These are phyloP conservation scores for Neofusicoccum ribis DNA, from an alignment of 2,329 filamentous ascomycete species.

Conservation along the genomic window DNA sequence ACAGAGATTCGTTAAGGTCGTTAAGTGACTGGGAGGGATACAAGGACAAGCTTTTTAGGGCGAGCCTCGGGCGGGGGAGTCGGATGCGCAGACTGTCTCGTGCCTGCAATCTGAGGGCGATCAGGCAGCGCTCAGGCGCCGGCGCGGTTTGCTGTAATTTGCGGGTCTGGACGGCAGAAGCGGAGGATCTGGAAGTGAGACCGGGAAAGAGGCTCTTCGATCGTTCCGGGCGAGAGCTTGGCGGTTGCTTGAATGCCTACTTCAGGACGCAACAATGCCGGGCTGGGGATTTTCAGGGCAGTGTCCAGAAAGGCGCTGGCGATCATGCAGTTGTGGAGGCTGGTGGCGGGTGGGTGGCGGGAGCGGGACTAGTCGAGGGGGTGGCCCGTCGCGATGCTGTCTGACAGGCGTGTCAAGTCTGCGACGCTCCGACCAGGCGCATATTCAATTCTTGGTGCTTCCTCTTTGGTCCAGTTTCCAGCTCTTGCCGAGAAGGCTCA, in stretches of 20 bases:
- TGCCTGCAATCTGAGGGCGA: conserved; percentile 8
- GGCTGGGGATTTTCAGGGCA: neutral
- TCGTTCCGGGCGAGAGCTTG: conserved; percentile 1
- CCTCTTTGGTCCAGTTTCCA: neutral
- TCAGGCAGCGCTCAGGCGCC: conserved; percentile 6
- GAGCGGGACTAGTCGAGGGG: conserved; percentile 3
- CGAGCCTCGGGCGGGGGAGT: neutral
- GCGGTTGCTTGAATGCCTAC: conserved; percentile 7
- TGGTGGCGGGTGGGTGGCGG: neutral
- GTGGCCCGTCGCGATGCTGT: conserved; percentile 9
- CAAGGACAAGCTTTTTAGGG: conserved; percentile 10
- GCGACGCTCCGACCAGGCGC: conserved; percentile 6
- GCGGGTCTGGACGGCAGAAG: neutral
- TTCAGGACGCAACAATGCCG: neutral
- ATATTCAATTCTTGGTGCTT: neutral
- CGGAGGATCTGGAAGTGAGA: neutral
- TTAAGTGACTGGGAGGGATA: neutral
- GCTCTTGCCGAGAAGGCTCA: neutral
- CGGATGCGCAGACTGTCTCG: conserved; percentile 13
- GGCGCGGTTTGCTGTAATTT: neutral
- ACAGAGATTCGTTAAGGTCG: conserved; percentile 13
- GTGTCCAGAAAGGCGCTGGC: neutral
- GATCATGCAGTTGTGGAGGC: conserved; percentile 3
- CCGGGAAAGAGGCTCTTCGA: neutral
- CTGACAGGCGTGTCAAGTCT: conserved; percentile 17